phyloP scores from a whole-genome alignment of 495 filamentous ascomycete genomes.

The Hypoxylon crocopeplum region DNA sequence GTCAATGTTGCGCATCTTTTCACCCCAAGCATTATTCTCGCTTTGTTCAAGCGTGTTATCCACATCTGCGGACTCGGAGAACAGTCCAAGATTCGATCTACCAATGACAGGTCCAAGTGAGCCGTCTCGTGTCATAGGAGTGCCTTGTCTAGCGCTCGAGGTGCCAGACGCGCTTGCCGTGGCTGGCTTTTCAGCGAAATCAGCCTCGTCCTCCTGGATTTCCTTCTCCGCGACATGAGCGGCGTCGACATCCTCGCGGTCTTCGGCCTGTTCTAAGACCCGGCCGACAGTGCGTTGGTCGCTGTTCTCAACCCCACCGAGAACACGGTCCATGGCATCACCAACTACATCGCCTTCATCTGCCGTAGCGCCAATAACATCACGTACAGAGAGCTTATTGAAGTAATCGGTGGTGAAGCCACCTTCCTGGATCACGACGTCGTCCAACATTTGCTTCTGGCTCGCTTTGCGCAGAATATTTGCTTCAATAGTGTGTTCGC shows the following conservation, averaged over 20 bases:
- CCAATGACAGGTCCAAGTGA: constrained; percentile 41
- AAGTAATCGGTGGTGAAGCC: constrained; percentile 99
- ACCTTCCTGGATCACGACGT: constrained; percentile 97
- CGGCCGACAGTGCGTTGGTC: constrained; percentile 57
- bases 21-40: constrained; percentile 63
- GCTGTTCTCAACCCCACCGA: constrained; percentile 64
- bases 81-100: constrained; percentile 50
- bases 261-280: constrained; percentile 87
- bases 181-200: constrained; percentile 80
- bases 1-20: constrained; percentile 69
- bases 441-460: constrained; percentile 97
- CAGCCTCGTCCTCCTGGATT: constrained; percentile 84
- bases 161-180: constrained; percentile 54
- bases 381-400: constrained; percentile 76
- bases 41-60: constrained; percentile 52
- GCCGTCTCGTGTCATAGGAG: constrained; percentile 55
- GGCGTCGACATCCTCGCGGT: constrained; percentile 87
- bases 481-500: constrained; percentile 97
- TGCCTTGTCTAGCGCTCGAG: constrained; percentile 54
- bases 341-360: constrained; percentile 60
- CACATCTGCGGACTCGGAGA: constrained; percentile 44
- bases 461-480: constrained; percentile 97
- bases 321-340: constrained; percentile 85
- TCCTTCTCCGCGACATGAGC: constrained; percentile 89
- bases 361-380: constrained; percentile 62